Evolutionary conservation across 257 asterid genomes (phyloP), one percentile per base, ranked within the genome.

Genomic region (Solanum medicagineum): DNA sequence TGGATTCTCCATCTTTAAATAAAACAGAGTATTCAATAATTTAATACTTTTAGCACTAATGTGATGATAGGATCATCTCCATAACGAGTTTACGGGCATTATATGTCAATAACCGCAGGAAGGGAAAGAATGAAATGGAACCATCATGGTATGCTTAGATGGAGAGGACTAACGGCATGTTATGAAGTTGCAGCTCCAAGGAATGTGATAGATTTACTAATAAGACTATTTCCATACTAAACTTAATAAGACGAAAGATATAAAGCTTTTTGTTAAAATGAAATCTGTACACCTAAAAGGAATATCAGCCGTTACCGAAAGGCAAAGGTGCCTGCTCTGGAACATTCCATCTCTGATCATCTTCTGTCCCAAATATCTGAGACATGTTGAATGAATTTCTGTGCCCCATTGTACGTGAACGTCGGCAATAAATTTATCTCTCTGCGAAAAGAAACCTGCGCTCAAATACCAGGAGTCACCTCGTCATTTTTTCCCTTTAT

Each of bases 321-420:
- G 90, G 91, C 86, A 91, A 74, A 88, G 88, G 91, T 66, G 95
- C 91, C 85, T 90, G 97, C 53, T 92, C 97, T 32, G 86, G 84
- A 69, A 87, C 89, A 87, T 90, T 90, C 93, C 93, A 91, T 68
- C 93, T 94, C 80, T 89, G 95, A 32, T 94, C 94, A 81, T 85
- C 86, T 29, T 92, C 98, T 13, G 91, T 87, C 84, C 92, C 97
- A 81, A 89, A 85, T 77, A 81, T 80, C 42, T 89, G 98, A 89
- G 98, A 87, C 62, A 93, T 70, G 87, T 87, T 91, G 66, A 91
- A 90, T 62, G 89, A 71, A 83, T 93, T 92, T 71, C 94, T 93
- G 83, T 93, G 97, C 84, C 93, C 98, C 98, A 94, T 87, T 26
- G 16, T 26, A 26, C 26, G 83, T 16, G 83, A 77, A 77, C 26